A percentile compares a stretch with the other conserved stretches of the same genome.
These are phyloP conservation scores for Corinectria fuckeliana DNA, from an alignment of 2,329 filamentous ascomycete species.

Conservation along the genomic window DNA sequence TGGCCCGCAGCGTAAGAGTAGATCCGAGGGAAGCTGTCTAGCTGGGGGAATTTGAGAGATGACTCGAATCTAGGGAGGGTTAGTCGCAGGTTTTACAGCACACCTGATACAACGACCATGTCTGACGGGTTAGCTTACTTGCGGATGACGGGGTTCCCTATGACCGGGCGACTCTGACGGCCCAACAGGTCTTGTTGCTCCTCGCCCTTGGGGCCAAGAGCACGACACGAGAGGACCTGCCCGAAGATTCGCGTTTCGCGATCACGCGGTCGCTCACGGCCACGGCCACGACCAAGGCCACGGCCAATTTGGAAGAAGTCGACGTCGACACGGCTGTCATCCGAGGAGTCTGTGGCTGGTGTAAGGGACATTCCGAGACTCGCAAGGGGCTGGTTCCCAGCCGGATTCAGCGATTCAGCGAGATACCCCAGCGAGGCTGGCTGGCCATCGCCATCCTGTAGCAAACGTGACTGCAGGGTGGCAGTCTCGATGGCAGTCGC, in stretches of 20 bases:
- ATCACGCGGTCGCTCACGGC: slow-evolving; percentile 8
- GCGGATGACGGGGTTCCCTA: slow-evolving; percentile 38
- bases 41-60: slow-evolving; percentile 71
- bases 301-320: slow-evolving; percentile 42
- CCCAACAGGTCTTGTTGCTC: slow-evolving; percentile 8
- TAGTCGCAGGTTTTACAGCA: background rate
- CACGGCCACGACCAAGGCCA: background rate
- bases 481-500: slow-evolving; percentile 79
- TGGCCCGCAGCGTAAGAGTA: slow-evolving; percentile 57
- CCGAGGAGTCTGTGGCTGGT: slow-evolving; percentile 37
- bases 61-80: slow-evolving; percentile 51
- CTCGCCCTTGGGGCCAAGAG: slow-evolving; percentile 11
- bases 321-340: slow-evolving; percentile 40
- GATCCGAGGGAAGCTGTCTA: slow-evolving; percentile 84
- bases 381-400: slow-evolving; percentile 81
- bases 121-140: slow-evolving; percentile 28
- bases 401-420: slow-evolving; percentile 71
- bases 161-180: slow-evolving; percentile 27
- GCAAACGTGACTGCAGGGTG: slow-evolving; percentile 77
- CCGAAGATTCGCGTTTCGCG: slow-evolving; percentile 39
- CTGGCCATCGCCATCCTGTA: slow-evolving; percentile 47
- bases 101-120: background rate
- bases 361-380: slow-evolving; percentile 72
- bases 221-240: slow-evolving; percentile 35
- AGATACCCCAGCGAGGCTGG: slow-evolving; percentile 65